Evolutionary conservation across 257 asterid genomes (phyloP).

Genomic region (Solanum tarapatanum): DNA sequence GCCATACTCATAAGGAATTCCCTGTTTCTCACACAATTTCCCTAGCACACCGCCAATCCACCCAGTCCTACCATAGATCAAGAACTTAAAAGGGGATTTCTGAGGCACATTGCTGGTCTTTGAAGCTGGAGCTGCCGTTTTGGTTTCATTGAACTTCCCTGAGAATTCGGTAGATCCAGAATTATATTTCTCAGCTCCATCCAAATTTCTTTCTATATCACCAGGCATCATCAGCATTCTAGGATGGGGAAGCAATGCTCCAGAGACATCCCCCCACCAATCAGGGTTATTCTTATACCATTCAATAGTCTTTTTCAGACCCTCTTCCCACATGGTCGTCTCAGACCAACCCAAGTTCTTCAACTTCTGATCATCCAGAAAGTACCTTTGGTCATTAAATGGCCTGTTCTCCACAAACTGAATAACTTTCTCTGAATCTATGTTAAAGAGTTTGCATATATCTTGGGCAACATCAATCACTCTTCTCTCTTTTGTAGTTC

Average conservation of each 20-base stretch:
- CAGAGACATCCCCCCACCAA: conserved; percentile 19
- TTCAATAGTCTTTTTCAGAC: conserved; percentile 12
- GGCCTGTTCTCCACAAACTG: conserved; percentile 14
- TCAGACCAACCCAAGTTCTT: conserved; percentile 11
- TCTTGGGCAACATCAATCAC: conserved; percentile 16
- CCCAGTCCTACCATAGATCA: conserved; percentile 14
- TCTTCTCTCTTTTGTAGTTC: conserved; percentile 14
- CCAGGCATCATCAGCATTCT: conserved; percentile 19
- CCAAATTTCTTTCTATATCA: conserved; percentile 1
- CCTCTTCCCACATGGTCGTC: conserved; percentile 9
- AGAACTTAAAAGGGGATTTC: conserved; percentile 8
- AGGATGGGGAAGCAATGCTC: conserved; percentile 17
- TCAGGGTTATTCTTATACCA: conserved; percentile 13
- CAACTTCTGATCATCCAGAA: conserved; percentile 17
- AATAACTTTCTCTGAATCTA: conserved; percentile 3
- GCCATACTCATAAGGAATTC: conserved; percentile 11
- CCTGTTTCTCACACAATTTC: conserved; percentile 10
- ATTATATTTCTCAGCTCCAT: conserved; percentile 1
- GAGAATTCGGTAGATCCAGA: not conserved
- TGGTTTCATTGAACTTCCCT: not conserved
- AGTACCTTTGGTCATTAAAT: conserved; percentile 14
- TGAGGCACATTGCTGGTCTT: not conserved
- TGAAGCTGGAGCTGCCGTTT: not conserved
- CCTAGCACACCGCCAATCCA: conserved; percentile 17
- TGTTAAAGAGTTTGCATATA: conserved; percentile 6